Evolutionary conservation across 257 asterid species (phyloP).

Genomic region (Dorcoceras hygrometricum): DNA sequence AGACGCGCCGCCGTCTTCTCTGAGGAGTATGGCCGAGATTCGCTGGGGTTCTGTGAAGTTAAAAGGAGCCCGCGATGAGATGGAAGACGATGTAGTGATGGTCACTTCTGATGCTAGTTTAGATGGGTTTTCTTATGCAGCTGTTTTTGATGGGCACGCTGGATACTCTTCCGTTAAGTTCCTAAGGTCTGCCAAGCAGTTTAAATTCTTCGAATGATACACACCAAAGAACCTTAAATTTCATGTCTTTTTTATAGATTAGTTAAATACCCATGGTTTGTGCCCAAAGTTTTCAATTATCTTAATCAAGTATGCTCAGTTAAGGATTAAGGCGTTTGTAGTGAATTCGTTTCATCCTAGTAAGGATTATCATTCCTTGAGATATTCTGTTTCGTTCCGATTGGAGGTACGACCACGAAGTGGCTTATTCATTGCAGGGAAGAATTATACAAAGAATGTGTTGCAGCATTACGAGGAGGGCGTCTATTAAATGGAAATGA

Average conservation of each 20-base stretch:
- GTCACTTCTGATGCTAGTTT: neutral
- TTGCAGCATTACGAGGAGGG: slow-evolving; percentile 68
- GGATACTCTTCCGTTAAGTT: neutral
- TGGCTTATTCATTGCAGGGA: slow-evolving; percentile 47
- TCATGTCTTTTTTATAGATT: no score
- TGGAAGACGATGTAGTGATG: neutral
- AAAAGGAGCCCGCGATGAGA: neutral
- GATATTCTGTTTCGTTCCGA: neutral
- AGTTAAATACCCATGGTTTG: no score
- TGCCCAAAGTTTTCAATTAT: no score
- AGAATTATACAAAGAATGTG: slow-evolving; percentile 78
- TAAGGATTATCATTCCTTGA: neutral
- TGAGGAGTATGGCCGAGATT: neutral
- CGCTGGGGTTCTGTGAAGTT: neutral
- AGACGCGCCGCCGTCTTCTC: neutral
- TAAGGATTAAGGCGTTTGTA: neutral
- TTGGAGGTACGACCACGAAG: neutral
- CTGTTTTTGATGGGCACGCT: neutral
- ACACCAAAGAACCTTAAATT: no score
- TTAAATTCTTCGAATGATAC: no score
- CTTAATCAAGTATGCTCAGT: no score
- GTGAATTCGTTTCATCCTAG: neutral
- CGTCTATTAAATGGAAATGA: slow-evolving; percentile 54
- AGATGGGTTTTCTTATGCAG: neutral
- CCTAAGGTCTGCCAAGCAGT: slow-evolving; percentile 17